phyloP scores from a whole-genome alignment of 2,329 filamentous ascomycete genomes.

The Fusarium anguioides region DNA sequence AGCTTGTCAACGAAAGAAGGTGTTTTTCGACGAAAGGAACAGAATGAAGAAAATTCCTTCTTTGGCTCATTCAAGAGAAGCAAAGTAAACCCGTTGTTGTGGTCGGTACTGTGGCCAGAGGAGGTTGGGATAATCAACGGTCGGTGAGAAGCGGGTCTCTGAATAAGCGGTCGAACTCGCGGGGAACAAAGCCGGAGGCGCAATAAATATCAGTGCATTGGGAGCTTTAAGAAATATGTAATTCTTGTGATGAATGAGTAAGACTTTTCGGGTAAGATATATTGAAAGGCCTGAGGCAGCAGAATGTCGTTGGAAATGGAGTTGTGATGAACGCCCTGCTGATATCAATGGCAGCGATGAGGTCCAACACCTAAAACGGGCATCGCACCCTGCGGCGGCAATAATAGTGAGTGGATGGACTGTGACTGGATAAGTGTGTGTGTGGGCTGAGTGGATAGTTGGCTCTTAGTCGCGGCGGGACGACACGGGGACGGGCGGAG shows the following conservation, averaged over 20 bases:
- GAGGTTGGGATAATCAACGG: constrained; percentile 43
- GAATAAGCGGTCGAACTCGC: constrained; percentile 38
- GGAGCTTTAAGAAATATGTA: constrained; percentile 11
- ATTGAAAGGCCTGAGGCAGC: constrained; percentile 33
- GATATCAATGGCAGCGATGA: constrained; percentile 42
- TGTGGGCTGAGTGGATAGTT: constrained; percentile 44
- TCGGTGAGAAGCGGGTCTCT: constrained; percentile 45
- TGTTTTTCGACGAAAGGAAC: constrained; percentile 22
- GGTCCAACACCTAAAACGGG: constrained; percentile 39
- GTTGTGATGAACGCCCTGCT: constrained; percentile 39
- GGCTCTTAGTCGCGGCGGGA: constrained; percentile 39
- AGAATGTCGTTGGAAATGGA: constrained; percentile 34
- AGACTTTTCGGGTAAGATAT: constrained; percentile 17
- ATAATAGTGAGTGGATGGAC: constrained; percentile 36
- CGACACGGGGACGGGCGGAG: constrained; percentile 38
- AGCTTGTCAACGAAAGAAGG: constrained; percentile 31
- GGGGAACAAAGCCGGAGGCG: constrained; percentile 35
- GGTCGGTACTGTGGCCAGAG: constrained; percentile 35
- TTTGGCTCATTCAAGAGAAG: constrained; percentile 30
- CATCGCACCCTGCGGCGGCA: constrained; percentile 31
- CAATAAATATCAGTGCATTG: constrained; percentile 25
- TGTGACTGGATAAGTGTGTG: constrained; percentile 36
- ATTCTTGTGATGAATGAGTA: constrained; percentile 17
- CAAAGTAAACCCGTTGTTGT: constrained; percentile 26
- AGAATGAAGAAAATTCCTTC: constrained; percentile 28